Base-by-base conservation (phyloP, 2,329 filamentous ascomycete species). In the Phialocephala subalpina region DNA sequence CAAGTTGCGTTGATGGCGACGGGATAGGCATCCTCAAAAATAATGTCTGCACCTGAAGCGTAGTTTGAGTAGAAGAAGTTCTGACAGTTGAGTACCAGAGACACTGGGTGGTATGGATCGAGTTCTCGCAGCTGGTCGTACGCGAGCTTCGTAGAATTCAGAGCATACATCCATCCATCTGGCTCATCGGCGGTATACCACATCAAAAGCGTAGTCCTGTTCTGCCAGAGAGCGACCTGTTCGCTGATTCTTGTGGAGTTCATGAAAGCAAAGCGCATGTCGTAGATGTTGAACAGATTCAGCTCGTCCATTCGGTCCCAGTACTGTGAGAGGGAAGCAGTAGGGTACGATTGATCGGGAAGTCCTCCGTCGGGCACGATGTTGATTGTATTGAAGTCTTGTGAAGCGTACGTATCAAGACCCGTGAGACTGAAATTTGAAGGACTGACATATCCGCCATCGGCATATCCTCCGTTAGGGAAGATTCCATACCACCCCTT, bases 181-280 rank as follows among this genome's bases (percentile, higher is more conserved):
- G 82, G 81, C 66, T 86, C 84, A 69, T 86, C 83, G 18, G 78
- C 77, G 79, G 87, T 88, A n/a, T 87, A 77, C 7, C 84, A 70
- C 36, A 89, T 75, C 0, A 88, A 86, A 0, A 81, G 78, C 1
- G 70, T 72, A 83, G 76, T 72, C 5, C 73, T 65, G 61, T 76
- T 68, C 42, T 69, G 67, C 72, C 72, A 75, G 3, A 73, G 56
- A 1, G 58, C 67, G 5, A 76, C 73, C 62, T 76, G 74, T 11
- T 72, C 68, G 2, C 47, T 55, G 5, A 76, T 76, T 86, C 87
- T 14, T 0, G 74, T 74, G 1, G 60, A 38, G 56, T 76, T 75
- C 45, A 70, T 70, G 55, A 74, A 76, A 0, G 72, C 69, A 36
- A 73, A 75, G 14, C 74, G 67, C 72, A 76, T 71, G 18, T 75